phyloP scores from a whole-genome alignment of 306 rosid species.

The Ormosia semicastrata region DNA sequence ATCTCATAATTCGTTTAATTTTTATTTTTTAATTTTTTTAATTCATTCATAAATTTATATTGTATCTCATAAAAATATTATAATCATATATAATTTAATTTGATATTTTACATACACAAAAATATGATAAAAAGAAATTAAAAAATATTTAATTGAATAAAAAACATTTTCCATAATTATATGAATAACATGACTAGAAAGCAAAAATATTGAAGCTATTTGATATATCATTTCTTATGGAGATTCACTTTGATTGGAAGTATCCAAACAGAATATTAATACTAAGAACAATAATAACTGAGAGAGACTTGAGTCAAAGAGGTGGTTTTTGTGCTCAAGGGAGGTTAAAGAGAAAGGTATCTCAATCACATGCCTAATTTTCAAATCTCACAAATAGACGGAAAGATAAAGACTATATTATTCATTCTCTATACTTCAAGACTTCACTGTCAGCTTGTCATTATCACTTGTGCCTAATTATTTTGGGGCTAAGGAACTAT shows the following conservation, averaged over 20 bases:
- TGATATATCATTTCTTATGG: not conserved
- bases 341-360: not conserved
- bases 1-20: no score
- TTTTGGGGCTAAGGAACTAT: not conserved
- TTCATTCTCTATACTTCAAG: not conserved
- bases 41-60: no score
- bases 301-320: not conserved
- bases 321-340: not conserved
- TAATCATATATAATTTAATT: no score
- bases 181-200: constrained; percentile 1
- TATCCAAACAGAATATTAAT: not conserved
- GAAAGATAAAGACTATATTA: not conserved
- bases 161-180: no score
- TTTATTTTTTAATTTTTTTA: no score
- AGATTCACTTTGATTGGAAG: not conserved
- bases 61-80: no score
- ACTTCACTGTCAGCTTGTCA: constrained; percentile 4
- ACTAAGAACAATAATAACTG: not conserved
- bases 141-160: no score
- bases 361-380: constrained; percentile 8
- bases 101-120: no score
- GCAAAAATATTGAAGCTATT: not conserved
- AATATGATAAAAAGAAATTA: no score
- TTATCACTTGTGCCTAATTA: constrained; percentile 25
- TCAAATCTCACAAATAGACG: not conserved